Evolutionary conservation across 23 red algal species (phyloP).

Genomic region (Agarophyton chilense): DNA sequence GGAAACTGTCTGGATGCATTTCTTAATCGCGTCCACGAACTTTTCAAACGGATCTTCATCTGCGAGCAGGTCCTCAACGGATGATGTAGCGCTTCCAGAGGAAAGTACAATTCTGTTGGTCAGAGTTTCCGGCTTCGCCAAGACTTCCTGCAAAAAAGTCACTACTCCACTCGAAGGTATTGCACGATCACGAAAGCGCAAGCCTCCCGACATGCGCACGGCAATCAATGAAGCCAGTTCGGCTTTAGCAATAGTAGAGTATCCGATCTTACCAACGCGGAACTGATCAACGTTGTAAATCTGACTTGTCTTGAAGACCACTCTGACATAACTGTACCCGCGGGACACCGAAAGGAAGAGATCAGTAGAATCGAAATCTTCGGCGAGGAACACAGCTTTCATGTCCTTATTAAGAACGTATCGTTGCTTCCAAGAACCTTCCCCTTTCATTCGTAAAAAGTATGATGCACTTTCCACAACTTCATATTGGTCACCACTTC

Average conservation of each 20-base stretch:
- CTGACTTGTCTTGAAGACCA: not conserved
- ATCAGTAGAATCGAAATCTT: not conserved
- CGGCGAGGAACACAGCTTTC: not conserved
- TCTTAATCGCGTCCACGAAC: no score
- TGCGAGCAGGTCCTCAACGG: no score
- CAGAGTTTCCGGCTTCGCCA: no score
- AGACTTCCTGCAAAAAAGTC: not conserved
- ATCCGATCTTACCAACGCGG: not conserved
- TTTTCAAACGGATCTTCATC: no score
- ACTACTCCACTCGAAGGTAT: not conserved
- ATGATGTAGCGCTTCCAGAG: no score
- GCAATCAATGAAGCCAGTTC: not conserved
- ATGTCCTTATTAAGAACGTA: not conserved
- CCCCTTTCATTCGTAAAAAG: not conserved
- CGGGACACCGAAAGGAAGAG: not conserved
- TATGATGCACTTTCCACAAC: not conserved
- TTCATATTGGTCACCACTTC: not conserved
- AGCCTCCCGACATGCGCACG: not conserved
- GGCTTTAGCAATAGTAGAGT: not conserved
- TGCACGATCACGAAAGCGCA: slow-evolving; percentile 2
- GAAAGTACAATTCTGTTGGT: no score
- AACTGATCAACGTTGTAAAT: not conserved
- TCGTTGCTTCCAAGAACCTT: not conserved
- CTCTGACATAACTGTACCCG: not conserved
- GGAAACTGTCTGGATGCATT: no score